Base-by-base conservation (phyloP, 768 basidiomycete genomes). In the Boletus pseudopeckii region DNA sequence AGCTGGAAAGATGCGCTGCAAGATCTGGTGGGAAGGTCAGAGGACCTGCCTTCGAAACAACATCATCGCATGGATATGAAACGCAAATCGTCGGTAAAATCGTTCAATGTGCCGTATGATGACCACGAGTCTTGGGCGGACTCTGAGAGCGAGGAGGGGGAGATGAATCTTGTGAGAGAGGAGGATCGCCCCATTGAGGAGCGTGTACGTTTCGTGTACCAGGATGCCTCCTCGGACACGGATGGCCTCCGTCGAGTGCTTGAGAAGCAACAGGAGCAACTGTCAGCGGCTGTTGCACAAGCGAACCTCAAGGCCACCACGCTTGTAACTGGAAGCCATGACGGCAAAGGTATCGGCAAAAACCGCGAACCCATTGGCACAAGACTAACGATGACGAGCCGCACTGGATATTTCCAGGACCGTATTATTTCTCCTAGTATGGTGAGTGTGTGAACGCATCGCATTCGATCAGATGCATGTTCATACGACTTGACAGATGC, bases 341-440 rank as follows among this genome's bases (percentile, higher is more conserved):
- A 53, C 60, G 64, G 43, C 58, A 67, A 58, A 53, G 56, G 39
- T 53, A 67, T 54, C 56, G 60, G 49, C 59, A 72, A 77, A 66
- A 64, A 70, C 55, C 76, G 77, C 51, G 80, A 80, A 50, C 83
- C 86, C 14, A 85, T 95, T 60, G 92, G 93, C 13, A 95, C 92
- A 11, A 75, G 91, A 43, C 72, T 98, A 64, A 93, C 94, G 1
- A 98, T 98, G 94, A 95, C 94, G 6, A 95, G 92, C 65, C 80
- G 94, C 30, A 89, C 90, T 17, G 92, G 92, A 3, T 94, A 89
- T 71, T 94, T 95, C 75, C 92, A 94, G 69, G 94, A 98, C 64
- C 77, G 92, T 48, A 89, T 98, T 63, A 83, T 99, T 55, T 87
- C 94, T 4, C 96, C 97, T 0, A 90, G 88, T 64, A 98, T 99